Base-by-base conservation (phyloP, 2,329 filamentous ascomycete genomes). In the Plenodomus biglobosus region DNA sequence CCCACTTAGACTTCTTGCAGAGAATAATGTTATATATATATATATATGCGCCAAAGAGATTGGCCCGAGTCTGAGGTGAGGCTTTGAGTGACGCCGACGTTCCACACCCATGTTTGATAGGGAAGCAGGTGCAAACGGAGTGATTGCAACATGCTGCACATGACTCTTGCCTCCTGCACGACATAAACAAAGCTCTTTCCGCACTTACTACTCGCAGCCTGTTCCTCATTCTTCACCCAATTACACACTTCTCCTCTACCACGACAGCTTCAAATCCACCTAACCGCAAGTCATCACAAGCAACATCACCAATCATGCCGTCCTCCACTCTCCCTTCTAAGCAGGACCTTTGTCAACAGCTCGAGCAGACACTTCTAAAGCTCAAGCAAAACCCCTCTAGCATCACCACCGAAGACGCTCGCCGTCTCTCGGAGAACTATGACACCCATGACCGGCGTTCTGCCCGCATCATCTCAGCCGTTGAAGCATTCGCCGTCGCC, bases 371-470 rank as follows among this genome's bases (percentile, higher is more conserved):
- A 5, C 24, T 52, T 13, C 22, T 10, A 8, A 68, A 69, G 56
- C 48, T 70, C 32, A 46, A 55, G 21, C 52, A 51, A 3, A 47
- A 66, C 15, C 58, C 66, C 8, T 46, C 49, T 38, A 59, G 51
- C 51, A 62, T 71, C 52, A 69, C 62, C 15, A 48, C 58, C 11
- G 65, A 66, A 24, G 68, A 71, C 44, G 64, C 61, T 53, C 65
- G 58, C 18, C 54, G 58, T 24, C 57, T 70, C 27, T 59, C 58
- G 40, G 63, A 65, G 51, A 55, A 66, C 37, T 56, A 53, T 40
- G 58, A 59, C 35, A 58, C 50, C 10, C 39, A 34, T 17, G 60
- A 68, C 46, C 39, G 51, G 21, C 47, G 42, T 38, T 61, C 62
- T 15, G 63, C 63, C 20, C 55, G 50, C 22, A 62, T 69, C 56